Base-by-base conservation (phyloP, 495 filamentous ascomycete genomes). In the Parathielavia appendiculata region DNA sequence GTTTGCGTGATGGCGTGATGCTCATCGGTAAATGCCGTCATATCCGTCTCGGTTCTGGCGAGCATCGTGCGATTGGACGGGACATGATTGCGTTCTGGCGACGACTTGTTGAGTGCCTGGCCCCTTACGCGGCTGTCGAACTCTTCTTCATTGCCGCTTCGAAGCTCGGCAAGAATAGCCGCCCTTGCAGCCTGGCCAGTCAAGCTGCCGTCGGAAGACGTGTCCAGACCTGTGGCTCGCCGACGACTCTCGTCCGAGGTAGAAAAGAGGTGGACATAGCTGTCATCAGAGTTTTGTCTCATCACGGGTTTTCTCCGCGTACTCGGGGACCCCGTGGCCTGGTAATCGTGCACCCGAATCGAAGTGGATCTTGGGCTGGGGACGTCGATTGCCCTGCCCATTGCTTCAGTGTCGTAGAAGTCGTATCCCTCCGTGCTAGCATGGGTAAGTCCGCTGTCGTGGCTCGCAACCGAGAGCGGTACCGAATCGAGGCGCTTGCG, bases 181-280 rank as follows among this genome's bases (percentile, higher is more conserved):
- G 54, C 55, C 14, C 62, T 59, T 0, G 61, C 50, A 0, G 54
- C 46, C 10, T 54, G 58, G 10, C 22, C 58, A 1, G 62, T 39
- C 14, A 62, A 35, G 41, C 69, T 74, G 48, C 63, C 71, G 38
- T 71, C 61, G 12, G 73, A 72, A 16, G 75, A 73, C 48, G 61
- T 57, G 17, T 75, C 65, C 51, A 79, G 59, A 32, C 69, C 75
- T 0, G 70, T 70, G 39, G 72, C 59, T 19, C 73, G 77, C 26
- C 71, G 64, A 48, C 71, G 64, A 48, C 83, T 84, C 17, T 85
- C 81, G 13, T 84, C 83, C 2, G 89, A 91, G 9, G 85, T 80
- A n/a, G 86, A 91, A 68, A 95, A 90, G 76, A 93, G 83, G 35
- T 86, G 82, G 11, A 63, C 58, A 62, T 90, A 90, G 62, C 88